These are phyloP conservation scores for Leccinellum albellum DNA, from an alignment of 768 basidiomycete species.

Conservation along the genomic window DNA sequence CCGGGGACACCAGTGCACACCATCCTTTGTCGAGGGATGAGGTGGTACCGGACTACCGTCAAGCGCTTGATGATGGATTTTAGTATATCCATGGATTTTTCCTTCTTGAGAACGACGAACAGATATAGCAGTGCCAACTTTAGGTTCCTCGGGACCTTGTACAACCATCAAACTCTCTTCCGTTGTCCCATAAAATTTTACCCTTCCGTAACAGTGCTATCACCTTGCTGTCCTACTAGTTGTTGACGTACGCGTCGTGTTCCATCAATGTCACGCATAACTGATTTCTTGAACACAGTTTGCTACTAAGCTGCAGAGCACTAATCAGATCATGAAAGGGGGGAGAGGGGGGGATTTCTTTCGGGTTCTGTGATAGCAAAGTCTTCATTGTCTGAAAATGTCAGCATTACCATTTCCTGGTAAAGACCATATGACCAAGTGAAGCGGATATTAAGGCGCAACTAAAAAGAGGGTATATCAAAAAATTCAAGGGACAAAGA, in stretches of 20 bases:
- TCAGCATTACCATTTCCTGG: constrained; percentile 27
- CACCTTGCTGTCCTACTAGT: background rate
- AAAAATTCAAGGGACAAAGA: constrained; percentile 33
- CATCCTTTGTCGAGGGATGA: background rate
- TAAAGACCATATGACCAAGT: constrained; percentile 32
- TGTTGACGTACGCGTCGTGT: background rate
- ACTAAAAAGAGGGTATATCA: constrained; percentile 35
- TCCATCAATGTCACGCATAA: constrained; percentile 5
- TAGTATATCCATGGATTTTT: background rate
- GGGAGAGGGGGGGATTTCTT: constrained; percentile 8
- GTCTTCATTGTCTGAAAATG: constrained; percentile 19
- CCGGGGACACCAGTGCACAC: background rate
- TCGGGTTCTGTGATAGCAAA: constrained; percentile 26
- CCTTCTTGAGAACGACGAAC: background rate
- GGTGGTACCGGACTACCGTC: background rate
- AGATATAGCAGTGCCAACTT: constrained; percentile 1
- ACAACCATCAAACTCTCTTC: background rate
- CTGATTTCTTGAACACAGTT: constrained; percentile 15
- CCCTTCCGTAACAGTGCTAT: background rate
- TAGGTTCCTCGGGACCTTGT: background rate
- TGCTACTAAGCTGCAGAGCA: constrained; percentile 29
- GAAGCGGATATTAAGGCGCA: constrained; percentile 36
- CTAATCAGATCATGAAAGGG: constrained; percentile 28
- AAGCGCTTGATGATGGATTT: background rate
- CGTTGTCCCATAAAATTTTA: background rate